These are phyloP conservation scores for Ramaria sp. DNA, from an alignment of 768 basidiomycete genomes.

Conservation along the genomic window DNA sequence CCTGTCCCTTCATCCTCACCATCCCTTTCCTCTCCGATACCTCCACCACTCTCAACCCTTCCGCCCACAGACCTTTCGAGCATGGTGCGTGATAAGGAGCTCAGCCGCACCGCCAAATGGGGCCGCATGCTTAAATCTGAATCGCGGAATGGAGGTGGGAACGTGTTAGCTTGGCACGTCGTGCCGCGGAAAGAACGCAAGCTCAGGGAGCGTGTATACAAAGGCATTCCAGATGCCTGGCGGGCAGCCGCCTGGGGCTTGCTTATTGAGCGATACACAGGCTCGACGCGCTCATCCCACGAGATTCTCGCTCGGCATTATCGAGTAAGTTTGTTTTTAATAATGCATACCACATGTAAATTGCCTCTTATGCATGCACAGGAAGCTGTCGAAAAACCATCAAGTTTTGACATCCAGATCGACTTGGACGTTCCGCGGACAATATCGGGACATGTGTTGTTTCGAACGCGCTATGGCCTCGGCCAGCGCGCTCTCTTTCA, in stretches of 20 bases:
- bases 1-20: slow-evolving; percentile 18
- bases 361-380: slow-evolving; percentile 33
- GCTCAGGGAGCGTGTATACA: slow-evolving; percentile 70
- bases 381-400: slow-evolving; percentile 65
- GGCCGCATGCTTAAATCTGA: slow-evolving; percentile 74
- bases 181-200: slow-evolving; percentile 55
- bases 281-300: slow-evolving; percentile 22
- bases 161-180: slow-evolving; percentile 63
- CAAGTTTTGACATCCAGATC: slow-evolving; percentile 90
- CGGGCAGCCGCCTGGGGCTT: slow-evolving; percentile 85
- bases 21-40: slow-evolving; percentile 32
- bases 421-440: slow-evolving; percentile 96
- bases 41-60: slow-evolving; percentile 34
- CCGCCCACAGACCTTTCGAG: slow-evolving; percentile 35
- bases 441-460: slow-evolving; percentile 89
- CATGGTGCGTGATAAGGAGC: slow-evolving; percentile 45
- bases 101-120: slow-evolving; percentile 81
- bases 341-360: slow-evolving; percentile 11
- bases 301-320: slow-evolving; percentile 23
- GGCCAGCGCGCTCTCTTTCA: slow-evolving; percentile 95
- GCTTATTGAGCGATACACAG: slow-evolving; percentile 42
- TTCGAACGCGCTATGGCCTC: slow-evolving; percentile 89
- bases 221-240: slow-evolving; percentile 97
- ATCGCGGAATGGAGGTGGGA: slow-evolving; percentile 63
- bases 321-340: slow-evolving; percentile 20